Evolutionary conservation across 306 rosid genomes (phyloP).

Genomic region (Inga laurina): DNA sequence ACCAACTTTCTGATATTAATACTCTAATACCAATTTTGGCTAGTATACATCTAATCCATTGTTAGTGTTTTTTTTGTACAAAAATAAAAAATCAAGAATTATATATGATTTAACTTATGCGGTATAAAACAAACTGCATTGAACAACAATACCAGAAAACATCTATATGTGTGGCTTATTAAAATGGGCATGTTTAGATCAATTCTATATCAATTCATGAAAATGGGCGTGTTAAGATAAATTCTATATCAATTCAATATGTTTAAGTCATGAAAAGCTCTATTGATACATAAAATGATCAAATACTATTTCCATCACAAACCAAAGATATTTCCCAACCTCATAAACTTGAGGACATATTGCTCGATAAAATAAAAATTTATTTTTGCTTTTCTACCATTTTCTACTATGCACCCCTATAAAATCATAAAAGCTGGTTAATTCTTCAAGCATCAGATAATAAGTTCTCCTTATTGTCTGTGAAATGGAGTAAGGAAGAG

Average conservation of each 20-base stretch:
- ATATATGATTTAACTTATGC: no score
- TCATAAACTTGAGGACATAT: slow-evolving; percentile 5
- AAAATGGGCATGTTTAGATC: slow-evolving; percentile 5
- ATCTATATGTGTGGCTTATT: no score
- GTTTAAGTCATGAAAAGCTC: slow-evolving; percentile 3
- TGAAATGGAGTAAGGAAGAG: background rate
- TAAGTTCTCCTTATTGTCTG: slow-evolving; percentile 89
- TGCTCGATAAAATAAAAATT: background rate
- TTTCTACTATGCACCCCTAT: slow-evolving; percentile 15
- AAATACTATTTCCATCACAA: slow-evolving; percentile 22
- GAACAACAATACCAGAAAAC: no score
- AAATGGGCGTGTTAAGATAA: background rate
- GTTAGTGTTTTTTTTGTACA: no score
- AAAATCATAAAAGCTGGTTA: slow-evolving; percentile 48
- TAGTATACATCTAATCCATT: no score
- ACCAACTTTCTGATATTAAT: no score
- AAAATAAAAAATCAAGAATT: no score
- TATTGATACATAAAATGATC: background rate
- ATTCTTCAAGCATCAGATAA: slow-evolving; percentile 87
- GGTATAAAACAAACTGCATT: no score
- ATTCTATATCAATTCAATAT: slow-evolving; percentile 21
- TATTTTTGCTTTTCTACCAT: slow-evolving; percentile 14
- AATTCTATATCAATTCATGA: slow-evolving; percentile 9
- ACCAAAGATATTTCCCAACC: background rate
- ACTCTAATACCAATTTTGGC: no score